phyloP scores from a whole-genome alignment of 2,329 filamentous ascomycete genomes.

The Fusarium begoniae region DNA sequence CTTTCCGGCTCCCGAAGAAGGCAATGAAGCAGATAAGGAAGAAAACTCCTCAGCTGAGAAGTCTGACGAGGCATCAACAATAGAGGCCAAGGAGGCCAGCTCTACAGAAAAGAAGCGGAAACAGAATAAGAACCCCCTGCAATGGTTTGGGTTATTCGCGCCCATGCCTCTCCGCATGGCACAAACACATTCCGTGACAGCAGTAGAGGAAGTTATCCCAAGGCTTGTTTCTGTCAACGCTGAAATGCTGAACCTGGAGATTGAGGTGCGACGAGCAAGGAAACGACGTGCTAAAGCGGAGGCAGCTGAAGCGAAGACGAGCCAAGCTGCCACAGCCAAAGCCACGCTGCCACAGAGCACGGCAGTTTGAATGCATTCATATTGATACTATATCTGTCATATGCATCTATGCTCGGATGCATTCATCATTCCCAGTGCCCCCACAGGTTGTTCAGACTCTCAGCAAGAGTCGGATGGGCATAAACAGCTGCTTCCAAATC shows the following conservation, averaged over 20 bases:
- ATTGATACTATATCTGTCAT: not conserved
- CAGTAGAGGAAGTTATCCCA: conserved; percentile 67
- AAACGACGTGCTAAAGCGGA: conserved; percentile 63
- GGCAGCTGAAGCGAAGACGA: conserved; percentile 46
- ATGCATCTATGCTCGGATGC: not conserved
- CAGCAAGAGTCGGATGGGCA: conserved; percentile 60
- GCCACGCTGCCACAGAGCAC: conserved; percentile 3
- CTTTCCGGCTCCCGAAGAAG: not conserved
- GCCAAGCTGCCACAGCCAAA: not conserved
- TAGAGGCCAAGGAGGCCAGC: conserved; percentile 13
- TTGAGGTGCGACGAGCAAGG: conserved; percentile 70
- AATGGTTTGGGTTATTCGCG: conserved; percentile 65
- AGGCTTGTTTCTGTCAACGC: conserved; percentile 64
- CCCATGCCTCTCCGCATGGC: conserved; percentile 64
- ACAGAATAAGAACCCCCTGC: conserved; percentile 56
- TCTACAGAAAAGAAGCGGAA: conserved; percentile 22
- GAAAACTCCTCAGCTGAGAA: not conserved
- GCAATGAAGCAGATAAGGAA: conserved; percentile 4
- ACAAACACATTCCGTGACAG: conserved; percentile 65
- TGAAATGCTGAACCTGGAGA: conserved; percentile 72
- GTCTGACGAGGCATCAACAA: not conserved
- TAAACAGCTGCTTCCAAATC: conserved; percentile 57
- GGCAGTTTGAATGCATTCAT: conserved; percentile 27
- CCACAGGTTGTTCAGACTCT: conserved; percentile 63
- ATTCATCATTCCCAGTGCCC: conserved; percentile 48